Percentiles rank a stretch among this genome's conserved stretches.
Conservation (phyloP, 805 yeast species). For the Ogataea nonfermentans region DNA sequence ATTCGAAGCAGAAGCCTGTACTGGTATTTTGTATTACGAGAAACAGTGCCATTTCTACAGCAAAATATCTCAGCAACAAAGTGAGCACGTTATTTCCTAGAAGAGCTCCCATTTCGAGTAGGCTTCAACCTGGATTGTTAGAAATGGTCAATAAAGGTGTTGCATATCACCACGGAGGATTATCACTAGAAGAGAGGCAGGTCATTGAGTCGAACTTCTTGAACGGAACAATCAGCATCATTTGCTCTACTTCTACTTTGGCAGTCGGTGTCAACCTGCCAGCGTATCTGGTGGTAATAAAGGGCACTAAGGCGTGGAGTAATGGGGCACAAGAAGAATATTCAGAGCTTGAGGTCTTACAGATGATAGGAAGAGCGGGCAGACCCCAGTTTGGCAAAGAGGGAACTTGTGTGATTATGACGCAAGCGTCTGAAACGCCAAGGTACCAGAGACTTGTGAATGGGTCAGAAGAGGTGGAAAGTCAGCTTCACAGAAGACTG, state of each 20-base stretch:
- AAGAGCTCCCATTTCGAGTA: conserved; percentile 2
- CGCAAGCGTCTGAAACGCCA: conserved; percentile 34
- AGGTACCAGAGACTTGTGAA: conserved; percentile 42
- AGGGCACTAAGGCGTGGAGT: conserved; percentile 62
- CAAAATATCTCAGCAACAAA: conserved; percentile 35
- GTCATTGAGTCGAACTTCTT: conserved; percentile 45
- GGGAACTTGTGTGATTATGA: conserved; percentile 51
- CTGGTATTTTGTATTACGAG: conserved; percentile 55
- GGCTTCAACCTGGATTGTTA: conserved; percentile 23
- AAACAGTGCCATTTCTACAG: conserved; percentile 45
- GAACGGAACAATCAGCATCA: conserved; percentile 39
- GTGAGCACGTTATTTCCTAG: not conserved
- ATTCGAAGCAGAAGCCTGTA: conserved; percentile 43
- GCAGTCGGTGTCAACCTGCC: conserved; percentile 64
- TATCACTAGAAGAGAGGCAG: conserved; percentile 45
- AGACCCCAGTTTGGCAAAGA: conserved; percentile 55
- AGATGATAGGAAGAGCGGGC: conserved; percentile 69
- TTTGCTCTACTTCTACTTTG: conserved; percentile 59
- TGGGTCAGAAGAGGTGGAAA: conserved; percentile 46
- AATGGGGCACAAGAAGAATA: conserved; percentile 48
- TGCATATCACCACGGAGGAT: conserved; percentile 60
- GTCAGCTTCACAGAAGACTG: conserved; percentile 41
- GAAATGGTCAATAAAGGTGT: conserved; percentile 36
- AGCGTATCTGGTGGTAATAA: conserved; percentile 57
- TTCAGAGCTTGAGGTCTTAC: conserved; percentile 52